These are phyloP conservation scores for Umbelopsis ramanniana DNA, from an alignment of 192 early-diverging fungal genomes.

Conservation along the genomic window DNA sequence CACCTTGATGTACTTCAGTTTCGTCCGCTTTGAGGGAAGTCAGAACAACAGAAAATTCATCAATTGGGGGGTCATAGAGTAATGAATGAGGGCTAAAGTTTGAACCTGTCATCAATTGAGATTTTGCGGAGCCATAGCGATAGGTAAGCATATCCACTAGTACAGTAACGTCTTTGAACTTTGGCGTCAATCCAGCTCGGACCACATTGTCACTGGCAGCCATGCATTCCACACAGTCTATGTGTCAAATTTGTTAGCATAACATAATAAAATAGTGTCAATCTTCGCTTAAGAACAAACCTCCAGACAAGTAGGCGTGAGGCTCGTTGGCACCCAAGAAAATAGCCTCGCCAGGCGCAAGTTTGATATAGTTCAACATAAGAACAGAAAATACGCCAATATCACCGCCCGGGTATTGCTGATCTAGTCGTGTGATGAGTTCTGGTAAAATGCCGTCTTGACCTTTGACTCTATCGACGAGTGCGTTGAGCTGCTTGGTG, in stretches of 20 bases:
- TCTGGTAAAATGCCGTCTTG: slow-evolving; percentile 3
- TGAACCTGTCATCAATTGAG: slow-evolving; percentile 77
- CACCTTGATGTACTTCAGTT: slow-evolving; percentile 56
- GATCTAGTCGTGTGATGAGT: slow-evolving; percentile 73
- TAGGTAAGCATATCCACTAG: slow-evolving; percentile 95
- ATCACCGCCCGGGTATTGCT: slow-evolving; percentile 86
- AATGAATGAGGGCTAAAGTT: slow-evolving; percentile 51
- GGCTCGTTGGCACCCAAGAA: slow-evolving; percentile 97
- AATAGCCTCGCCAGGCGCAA: slow-evolving; percentile 87
- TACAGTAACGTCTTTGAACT: slow-evolving; percentile 93
- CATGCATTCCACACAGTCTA: slow-evolving; percentile 99
- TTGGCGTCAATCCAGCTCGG: slow-evolving; percentile 95
- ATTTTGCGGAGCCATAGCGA: slow-evolving; percentile 71
- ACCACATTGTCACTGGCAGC: slow-evolving; percentile 97
- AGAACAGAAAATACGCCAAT: slow-evolving; percentile 89
- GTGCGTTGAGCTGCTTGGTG: slow-evolving; percentile 49
- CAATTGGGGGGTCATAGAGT: slow-evolving; percentile 95
- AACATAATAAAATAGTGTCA: background rate
- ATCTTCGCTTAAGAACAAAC: slow-evolving; percentile 35
- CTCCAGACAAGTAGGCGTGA: slow-evolving; percentile 94
- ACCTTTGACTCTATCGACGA: slow-evolving; percentile 55
- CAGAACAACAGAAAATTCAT: slow-evolving; percentile 87
- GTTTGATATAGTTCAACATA: slow-evolving; percentile 83
- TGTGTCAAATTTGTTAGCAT: background rate
- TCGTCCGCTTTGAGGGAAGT: slow-evolving; percentile 55